Base-by-base conservation (phyloP, 2,329 filamentous ascomycete genomes). In the Fusarium udum region DNA sequence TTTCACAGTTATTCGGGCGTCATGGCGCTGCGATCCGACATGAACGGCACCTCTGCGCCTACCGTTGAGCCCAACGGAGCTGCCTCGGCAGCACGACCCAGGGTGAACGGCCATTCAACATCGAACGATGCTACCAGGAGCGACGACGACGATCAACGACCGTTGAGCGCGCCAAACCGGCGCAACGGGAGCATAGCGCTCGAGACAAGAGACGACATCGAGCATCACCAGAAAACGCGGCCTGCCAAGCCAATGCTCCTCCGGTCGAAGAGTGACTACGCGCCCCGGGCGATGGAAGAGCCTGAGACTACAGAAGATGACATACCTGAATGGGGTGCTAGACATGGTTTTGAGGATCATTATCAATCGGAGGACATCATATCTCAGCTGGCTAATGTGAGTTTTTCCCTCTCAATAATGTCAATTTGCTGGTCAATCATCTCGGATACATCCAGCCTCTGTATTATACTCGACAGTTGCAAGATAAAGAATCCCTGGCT, bases 291-390 rank as follows among this genome's bases (percentile, higher is more conserved):
- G 42, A 82, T 84, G 31, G 79, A 84, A 22, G 82, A 85, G 24
- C 70, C 81, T 46, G 84, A 85, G 46, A 79, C 81, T 56, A 76
- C 79, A 34, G 85, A 86, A 20, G 85, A 87, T 7, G 85, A 87
- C 46, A 81, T 86, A 37, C 82, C 83, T 48, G 85, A 87, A 74
- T 88, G 87, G 86, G 88, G 88, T 13, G 87, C 87, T 81, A 90
- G 95, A 55, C 95, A 98, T 84, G 95, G 95, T 53, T 98, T 96
- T 85, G 94, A 97, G 79, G 93, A 95, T 76, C 94, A 97, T 82
- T 95, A 97, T 80, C 93, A 94, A 79, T 97, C 93, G 10, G 93
- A 95, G 75, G 94, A 97, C 79, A 95, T 97, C 78, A 92, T 97
- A 77, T 92, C 93, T 64, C 89, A 95, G 74, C 87, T 97, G 72